Evolutionary conservation across 2,329 filamentous ascomycete species (phyloP).

Genomic region (Fusarium papillatum): DNA sequence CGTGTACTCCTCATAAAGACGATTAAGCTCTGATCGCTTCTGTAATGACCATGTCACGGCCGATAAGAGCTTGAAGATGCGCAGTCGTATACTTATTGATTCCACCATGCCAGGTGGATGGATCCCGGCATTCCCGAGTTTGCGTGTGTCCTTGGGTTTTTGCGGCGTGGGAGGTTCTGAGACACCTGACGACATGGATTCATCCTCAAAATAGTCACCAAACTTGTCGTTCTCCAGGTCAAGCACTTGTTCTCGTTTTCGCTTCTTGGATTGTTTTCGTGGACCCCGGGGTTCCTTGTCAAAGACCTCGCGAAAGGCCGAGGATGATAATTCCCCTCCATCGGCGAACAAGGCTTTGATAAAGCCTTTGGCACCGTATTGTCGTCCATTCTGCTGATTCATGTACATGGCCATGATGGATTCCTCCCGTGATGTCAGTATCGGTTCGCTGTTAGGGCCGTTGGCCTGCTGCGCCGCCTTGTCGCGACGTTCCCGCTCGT

Average conservation of each 20-base stretch:
- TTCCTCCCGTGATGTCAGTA: constrained; percentile 55
- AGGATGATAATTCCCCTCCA: constrained; percentile 65
- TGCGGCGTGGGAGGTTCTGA: constrained; percentile 62
- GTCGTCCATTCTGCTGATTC: constrained; percentile 58
- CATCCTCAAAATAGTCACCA: constrained; percentile 72
- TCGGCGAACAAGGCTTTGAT: constrained; percentile 78
- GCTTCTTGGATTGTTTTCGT: constrained; percentile 59
- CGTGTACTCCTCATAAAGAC: constrained; percentile 71
- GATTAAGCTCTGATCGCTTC: constrained; percentile 56
- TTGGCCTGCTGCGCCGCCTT: constrained; percentile 44
- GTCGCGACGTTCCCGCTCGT: constrained; percentile 67
- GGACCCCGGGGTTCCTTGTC: constrained; percentile 67
- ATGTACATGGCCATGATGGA: constrained; percentile 75
- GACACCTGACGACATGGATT: constrained; percentile 61
- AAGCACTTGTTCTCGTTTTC: constrained; percentile 61
- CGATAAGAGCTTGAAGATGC: constrained; percentile 71
- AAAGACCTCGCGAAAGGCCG: constrained; percentile 76
- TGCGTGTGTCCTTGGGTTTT: constrained; percentile 48
- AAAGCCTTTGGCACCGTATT: constrained; percentile 65
- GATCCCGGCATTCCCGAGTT: constrained; percentile 34
- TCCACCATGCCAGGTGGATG: constrained; percentile 56
- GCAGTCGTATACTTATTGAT: constrained; percentile 72
- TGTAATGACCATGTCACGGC: constrained; percentile 62
- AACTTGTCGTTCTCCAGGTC: constrained; percentile 72
- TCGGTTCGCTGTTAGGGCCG: constrained; percentile 38